Percentiles rank a stretch among this genome's conserved stretches.
phyloP scores from a whole-genome alignment of 129 eudicot genomes.

The Kitagawia praeruptora region DNA sequence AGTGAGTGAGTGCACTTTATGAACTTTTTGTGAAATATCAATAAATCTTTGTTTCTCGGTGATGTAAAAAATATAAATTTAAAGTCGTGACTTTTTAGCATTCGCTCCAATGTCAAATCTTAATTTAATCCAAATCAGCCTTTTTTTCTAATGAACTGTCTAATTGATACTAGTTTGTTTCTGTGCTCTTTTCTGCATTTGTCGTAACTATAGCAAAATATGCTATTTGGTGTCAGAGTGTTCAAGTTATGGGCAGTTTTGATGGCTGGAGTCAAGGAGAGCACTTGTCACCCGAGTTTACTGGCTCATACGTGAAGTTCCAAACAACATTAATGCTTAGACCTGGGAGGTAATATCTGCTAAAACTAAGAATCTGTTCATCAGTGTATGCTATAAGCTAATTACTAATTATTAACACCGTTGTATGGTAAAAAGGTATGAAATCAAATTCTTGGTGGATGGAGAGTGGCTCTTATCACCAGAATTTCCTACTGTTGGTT shows the following conservation, averaged over 20 bases:
- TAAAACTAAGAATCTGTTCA: neutral
- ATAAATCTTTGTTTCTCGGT: neutral
- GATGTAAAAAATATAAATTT: no score
- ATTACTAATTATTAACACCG: neutral
- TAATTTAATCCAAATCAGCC: no score
- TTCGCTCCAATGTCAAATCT: neutral
- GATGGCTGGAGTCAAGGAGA: slow-evolving; percentile 98
- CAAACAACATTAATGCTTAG: slow-evolving; percentile 73
- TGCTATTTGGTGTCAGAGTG: slow-evolving; percentile 42
- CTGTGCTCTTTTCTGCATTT: neutral
- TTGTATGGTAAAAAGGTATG: slow-evolving; percentile 47
- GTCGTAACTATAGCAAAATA: neutral
- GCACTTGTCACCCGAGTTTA: slow-evolving; percentile 78
- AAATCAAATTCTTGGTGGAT: slow-evolving; percentile 91
- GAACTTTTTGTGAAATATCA: neutral
- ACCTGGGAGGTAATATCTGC: slow-evolving; percentile 72
- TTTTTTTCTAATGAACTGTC: no score
- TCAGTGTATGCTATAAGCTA: neutral
- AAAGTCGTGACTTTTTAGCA: neutral
- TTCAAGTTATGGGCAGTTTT: slow-evolving; percentile 94
- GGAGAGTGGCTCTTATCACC: slow-evolving; percentile 83
- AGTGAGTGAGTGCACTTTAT: neutral
- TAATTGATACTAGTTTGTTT: no score
- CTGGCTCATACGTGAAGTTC: slow-evolving; percentile 60
- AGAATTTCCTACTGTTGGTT: slow-evolving; percentile 69